Conservation (phyloP, 352 stramenopile species). For the Phytophthora ramorum region DNA sequence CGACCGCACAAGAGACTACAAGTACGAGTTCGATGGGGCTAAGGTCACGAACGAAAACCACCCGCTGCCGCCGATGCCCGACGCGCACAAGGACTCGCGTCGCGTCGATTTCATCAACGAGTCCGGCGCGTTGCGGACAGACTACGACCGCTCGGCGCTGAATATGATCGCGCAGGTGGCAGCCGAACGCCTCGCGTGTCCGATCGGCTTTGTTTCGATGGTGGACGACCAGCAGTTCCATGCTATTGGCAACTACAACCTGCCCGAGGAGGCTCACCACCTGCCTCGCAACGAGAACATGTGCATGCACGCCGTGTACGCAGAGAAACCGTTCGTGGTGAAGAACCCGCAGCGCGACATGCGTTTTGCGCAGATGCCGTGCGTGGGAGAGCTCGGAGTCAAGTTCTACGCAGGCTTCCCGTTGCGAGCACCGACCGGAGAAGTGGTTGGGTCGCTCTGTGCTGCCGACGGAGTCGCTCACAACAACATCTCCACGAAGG, state of each 20-base stretch:
- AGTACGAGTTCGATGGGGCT: conserved; percentile 45
- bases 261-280: conserved; percentile 31
- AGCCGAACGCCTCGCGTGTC: conserved; percentile 63
- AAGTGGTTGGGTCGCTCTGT: conserved; percentile 65
- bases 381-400: conserved; percentile 52
- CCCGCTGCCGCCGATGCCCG: conserved; percentile 53
- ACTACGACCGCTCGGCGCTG: conserved; percentile 59
- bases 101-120: conserved; percentile 54
- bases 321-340: conserved; percentile 66
- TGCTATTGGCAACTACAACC: conserved; percentile 57
- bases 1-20: conserved; percentile 57
- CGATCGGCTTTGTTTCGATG: conserved; percentile 70
- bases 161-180: conserved; percentile 69
- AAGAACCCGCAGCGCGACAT: conserved; percentile 77
- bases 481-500: conserved; percentile 70
- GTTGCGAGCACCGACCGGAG: conserved; percentile 48
- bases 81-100: conserved; percentile 44
- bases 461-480: conserved; percentile 50
- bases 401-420: conserved; percentile 84
- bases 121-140: conserved; percentile 44
- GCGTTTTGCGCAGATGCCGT: conserved; percentile 69
- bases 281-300: conserved; percentile 60
- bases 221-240: conserved; percentile 61
- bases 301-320: conserved; percentile 65
- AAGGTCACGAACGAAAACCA: conserved; percentile 45